Evolutionary conservation across 805 yeast species (phyloP).

Genomic region (Lipomyces kockii): DNA sequence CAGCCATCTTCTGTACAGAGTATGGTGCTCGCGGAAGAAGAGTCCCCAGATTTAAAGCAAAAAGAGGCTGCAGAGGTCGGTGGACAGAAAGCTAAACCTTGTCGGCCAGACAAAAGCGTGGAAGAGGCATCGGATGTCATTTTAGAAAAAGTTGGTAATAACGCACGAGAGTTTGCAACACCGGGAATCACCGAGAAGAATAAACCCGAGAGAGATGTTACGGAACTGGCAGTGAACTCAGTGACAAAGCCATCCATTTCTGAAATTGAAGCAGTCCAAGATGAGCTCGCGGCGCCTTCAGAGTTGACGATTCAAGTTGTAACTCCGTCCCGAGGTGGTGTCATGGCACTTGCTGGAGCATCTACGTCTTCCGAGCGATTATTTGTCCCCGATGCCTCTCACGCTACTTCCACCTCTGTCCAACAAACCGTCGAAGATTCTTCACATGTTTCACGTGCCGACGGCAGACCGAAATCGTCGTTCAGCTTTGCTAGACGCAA

Average conservation of each 20-base stretch:
- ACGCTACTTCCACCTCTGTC: background rate
- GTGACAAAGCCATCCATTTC: background rate
- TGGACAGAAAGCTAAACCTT: background rate
- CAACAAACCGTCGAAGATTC: background rate
- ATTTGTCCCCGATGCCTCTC: background rate
- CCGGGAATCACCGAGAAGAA: background rate
- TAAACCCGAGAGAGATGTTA: background rate
- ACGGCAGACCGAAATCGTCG: constrained; percentile 7
- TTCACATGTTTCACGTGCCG: background rate
- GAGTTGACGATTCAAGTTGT: background rate
- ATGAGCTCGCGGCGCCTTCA: background rate
- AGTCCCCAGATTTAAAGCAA: background rate
- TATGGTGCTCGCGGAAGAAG: background rate
- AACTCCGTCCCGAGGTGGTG: background rate
- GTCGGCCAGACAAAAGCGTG: background rate
- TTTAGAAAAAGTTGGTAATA: background rate
- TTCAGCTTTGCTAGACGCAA: constrained; percentile 19
- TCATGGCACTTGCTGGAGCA: background rate
- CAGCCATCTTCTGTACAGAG: background rate
- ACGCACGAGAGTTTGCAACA: background rate
- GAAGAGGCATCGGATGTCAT: background rate
- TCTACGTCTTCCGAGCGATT: constrained; percentile 7
- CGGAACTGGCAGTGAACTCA: background rate
- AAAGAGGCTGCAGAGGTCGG: background rate
- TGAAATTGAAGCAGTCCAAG: background rate